Base-by-base conservation (phyloP, 2,329 filamentous ascomycete genomes). In the Colletotrichum filicis region DNA sequence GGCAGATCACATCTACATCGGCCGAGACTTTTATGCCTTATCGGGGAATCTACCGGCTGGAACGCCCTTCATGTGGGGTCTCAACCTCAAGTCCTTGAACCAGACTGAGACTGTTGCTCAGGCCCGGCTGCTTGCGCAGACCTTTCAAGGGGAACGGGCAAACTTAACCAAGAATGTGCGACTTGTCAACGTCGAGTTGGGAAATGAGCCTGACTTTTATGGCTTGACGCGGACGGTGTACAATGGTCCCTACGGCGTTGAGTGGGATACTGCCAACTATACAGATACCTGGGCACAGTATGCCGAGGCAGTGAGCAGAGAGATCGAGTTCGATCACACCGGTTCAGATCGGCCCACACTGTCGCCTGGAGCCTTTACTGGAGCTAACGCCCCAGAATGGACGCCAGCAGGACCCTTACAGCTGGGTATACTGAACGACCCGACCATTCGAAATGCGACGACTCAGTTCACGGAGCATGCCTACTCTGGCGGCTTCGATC, bases 191-290 rank as follows among this genome's bases (percentile, higher is more conserved):
- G 55, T 66, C 8, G 63, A 66, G 9, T 4, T 66, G 2, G 63
- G 63, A 2, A 66, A 66, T 19, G 64, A 58, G 28, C 63, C 53
- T n/a, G 63, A 66, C 53, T 58, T 58, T n/a, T 66, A 52, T n/a
- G 63, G 63, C 4, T 26, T 35, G 22, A 57, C 63, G 1, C 26
- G 63, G 4, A 49, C 14, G 5, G 52, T 32, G 2, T 55, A 16
- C 9, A 30, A 30, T 16, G 53, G 63, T 4, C 24, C 63, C 7
- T 58, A 58, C 16, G 37, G 37, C 1, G 14, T 42, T 11, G 53
- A 57, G 19, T 66, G 63, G 63, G 37, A 58, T 22, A 24, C 58
- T 19, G 30, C 56, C 55, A 58, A 49, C 26, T 58, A 66, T 37
- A 66, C 24, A 9, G 3, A 22, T 26, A 66, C 24, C 2, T 66